Conservation (phyloP, 768 basidiomycete genomes). For the Paxillus involutus region DNA sequence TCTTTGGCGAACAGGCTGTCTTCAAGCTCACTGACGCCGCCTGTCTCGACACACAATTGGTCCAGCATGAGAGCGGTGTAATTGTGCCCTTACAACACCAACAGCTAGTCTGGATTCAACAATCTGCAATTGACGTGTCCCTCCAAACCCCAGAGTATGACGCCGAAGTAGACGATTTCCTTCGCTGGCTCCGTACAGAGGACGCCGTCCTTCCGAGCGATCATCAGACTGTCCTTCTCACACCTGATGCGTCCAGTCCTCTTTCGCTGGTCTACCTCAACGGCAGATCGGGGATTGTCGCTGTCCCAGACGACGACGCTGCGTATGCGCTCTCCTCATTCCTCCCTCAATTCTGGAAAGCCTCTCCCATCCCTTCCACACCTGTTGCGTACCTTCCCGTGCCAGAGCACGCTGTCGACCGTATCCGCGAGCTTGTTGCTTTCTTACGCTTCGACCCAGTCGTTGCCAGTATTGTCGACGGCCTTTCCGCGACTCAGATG, state of each 20-base stretch:
- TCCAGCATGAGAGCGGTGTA: neutral
- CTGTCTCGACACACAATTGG: constrained; percentile 39
- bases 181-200: constrained; percentile 29
- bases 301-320: constrained; percentile 38
- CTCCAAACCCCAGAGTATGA: constrained; percentile 35
- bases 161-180: constrained; percentile 37
- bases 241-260: constrained; percentile 4
- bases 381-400: constrained; percentile 58
- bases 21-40: constrained; percentile 39
- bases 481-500: constrained; percentile 67
- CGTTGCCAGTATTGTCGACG: constrained; percentile 66
- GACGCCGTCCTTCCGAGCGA: constrained; percentile 11
- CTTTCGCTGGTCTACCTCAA: constrained; percentile 45
- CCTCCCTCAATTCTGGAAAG: constrained; percentile 75
- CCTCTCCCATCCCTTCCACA: constrained; percentile 54
- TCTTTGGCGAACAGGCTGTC: constrained; percentile 51
- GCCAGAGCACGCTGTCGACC: constrained; percentile 49
- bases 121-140: constrained; percentile 48
- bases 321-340: constrained; percentile 53
- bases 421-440: constrained; percentile 56
- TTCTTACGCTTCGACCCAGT: constrained; percentile 66
- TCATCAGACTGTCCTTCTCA: constrained; percentile 19
- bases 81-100: constrained; percentile 28
- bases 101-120: constrained; percentile 63
- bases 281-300: constrained; percentile 47